Percentiles rank a stretch among this genome's conserved stretches.
Conservation (phyloP, 1,284 basidiomycete genomes). For the Boletellus deceptivus region DNA sequence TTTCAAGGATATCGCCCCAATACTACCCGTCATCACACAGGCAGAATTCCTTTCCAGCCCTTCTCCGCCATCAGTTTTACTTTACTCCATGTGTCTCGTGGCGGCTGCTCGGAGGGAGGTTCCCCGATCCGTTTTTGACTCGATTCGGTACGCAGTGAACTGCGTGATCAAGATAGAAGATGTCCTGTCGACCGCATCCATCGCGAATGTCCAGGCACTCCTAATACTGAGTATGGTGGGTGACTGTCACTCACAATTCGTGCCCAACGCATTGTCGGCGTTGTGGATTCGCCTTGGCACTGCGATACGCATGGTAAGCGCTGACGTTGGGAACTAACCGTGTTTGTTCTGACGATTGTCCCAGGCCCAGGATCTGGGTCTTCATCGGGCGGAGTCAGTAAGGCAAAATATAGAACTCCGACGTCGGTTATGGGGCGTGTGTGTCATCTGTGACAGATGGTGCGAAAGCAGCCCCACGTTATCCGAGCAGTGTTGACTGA, state of each 20-base stretch:
- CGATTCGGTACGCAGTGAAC: constrained; percentile 83
- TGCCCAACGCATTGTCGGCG: constrained; percentile 72
- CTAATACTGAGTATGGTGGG: constrained; percentile 81
- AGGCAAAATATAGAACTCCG: constrained; percentile 79
- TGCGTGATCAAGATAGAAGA: constrained; percentile 86
- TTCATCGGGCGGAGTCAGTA: constrained; percentile 83
- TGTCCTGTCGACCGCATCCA: constrained; percentile 81
- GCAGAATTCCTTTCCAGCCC: constrained; percentile 79
- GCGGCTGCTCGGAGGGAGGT: constrained; percentile 85
- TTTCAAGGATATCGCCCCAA: constrained; percentile 82
- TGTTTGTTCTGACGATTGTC: constrained; percentile 10
- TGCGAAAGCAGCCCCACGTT: constrained; percentile 34
- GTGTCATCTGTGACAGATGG: constrained; percentile 92
- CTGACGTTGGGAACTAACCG: background rate
- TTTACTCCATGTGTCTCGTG: constrained; percentile 92
- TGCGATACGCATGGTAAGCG: constrained; percentile 81
- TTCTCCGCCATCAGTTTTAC: constrained; percentile 75
- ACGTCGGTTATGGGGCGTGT: constrained; percentile 86
- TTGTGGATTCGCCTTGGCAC: constrained; percentile 75
- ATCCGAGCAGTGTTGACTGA: constrained; percentile 9
- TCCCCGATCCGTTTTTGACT: constrained; percentile 80
- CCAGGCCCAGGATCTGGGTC: constrained; percentile 88
- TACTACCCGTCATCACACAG: constrained; percentile 85
- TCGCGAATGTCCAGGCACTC: constrained; percentile 87
- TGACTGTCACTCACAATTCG: constrained; percentile 77